These are phyloP conservation scores for Ampelocalamus luodianensis DNA, from an alignment of 176 grass and related monocot species.

Conservation along the genomic window DNA sequence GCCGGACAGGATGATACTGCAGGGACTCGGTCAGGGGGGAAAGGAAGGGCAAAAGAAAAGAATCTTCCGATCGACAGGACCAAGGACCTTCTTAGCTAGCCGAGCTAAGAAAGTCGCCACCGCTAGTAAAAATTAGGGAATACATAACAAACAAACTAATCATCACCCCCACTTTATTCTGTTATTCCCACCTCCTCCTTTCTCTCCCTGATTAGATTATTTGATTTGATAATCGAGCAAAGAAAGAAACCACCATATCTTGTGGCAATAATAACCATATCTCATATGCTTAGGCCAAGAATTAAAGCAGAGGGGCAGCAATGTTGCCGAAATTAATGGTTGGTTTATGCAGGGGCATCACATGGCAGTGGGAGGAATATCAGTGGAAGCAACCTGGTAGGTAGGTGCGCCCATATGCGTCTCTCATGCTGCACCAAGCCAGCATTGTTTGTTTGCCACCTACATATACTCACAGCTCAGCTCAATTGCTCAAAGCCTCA, in stretches of 20 bases:
- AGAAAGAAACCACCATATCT: not conserved
- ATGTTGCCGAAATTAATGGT: too few species aligned
- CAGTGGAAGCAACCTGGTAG: conserved; percentile 54
- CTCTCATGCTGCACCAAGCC: conserved; percentile 23
- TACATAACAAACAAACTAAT: conserved; percentile 50
- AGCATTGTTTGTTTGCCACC: conserved; percentile 24
- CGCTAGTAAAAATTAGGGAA: not conserved
- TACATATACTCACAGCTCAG: conserved; percentile 33
- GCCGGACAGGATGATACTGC: not conserved
- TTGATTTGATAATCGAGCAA: not conserved
- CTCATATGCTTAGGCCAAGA: not conserved
- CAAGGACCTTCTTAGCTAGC: not conserved
- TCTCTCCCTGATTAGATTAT: conserved; percentile 3
- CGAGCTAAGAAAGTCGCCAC: not conserved
- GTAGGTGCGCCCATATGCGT: conserved; percentile 32
- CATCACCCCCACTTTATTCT: conserved; percentile 47
- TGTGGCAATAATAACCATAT: not conserved
- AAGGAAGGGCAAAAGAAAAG: conserved; percentile 39
- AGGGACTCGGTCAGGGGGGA: conserved; percentile 3
- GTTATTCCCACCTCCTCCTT: conserved; percentile 1
- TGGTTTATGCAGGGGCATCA: conserved; percentile 31
- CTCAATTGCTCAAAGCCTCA: not conserved
- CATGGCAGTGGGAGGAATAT: conserved; percentile 43
- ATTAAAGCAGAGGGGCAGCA: not conserved
- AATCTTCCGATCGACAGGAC: conserved; percentile 42